These are phyloP conservation scores for Carpinus viminea DNA, from an alignment of 306 rosid species.

Conservation along the genomic window DNA sequence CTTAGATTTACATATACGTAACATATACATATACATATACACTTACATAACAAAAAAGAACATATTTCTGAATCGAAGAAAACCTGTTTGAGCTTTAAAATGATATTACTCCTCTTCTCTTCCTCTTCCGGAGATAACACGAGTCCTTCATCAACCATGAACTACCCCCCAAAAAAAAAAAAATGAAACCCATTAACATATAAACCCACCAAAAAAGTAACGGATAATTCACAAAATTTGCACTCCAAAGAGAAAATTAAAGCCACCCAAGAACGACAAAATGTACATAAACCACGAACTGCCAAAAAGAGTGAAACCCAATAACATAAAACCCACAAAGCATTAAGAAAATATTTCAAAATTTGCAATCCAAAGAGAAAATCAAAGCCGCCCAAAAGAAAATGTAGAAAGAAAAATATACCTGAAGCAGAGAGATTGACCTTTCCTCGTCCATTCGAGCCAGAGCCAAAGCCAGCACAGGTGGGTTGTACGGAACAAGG, in stretches of 20 bases:
- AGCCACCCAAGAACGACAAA: neutral
- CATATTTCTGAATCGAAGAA: slow-evolving; percentile 1
- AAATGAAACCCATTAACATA: slow-evolving; percentile 1
- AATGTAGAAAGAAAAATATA: neutral
- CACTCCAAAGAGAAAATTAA: neutral
- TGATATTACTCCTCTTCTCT: slow-evolving; percentile 29
- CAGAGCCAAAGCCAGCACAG: neutral
- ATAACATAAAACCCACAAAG: slow-evolving; percentile 3
- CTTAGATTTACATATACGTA: neutral
- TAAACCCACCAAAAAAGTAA: neutral
- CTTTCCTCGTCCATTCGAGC: slow-evolving; percentile 36
- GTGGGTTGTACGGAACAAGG: slow-evolving; percentile 14
- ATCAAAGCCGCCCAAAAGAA: neutral
- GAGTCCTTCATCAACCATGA: slow-evolving; percentile 40
- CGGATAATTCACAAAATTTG: neutral
- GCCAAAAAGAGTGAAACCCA: slow-evolving; percentile 13
- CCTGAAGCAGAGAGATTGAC: slow-evolving; percentile 43
- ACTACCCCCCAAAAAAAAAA: slow-evolving; percentile 24
- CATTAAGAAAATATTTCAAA: neutral
- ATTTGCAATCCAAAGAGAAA: neutral
- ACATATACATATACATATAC: no score
- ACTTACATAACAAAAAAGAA: neutral
- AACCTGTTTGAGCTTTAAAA: slow-evolving; percentile 47
- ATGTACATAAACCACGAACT: slow-evolving; percentile 32
- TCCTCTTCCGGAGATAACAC: slow-evolving; percentile 38